Evolutionary conservation across 148 eudicot species (phyloP).

Genomic region (Rhododendron mucronatum): DNA sequence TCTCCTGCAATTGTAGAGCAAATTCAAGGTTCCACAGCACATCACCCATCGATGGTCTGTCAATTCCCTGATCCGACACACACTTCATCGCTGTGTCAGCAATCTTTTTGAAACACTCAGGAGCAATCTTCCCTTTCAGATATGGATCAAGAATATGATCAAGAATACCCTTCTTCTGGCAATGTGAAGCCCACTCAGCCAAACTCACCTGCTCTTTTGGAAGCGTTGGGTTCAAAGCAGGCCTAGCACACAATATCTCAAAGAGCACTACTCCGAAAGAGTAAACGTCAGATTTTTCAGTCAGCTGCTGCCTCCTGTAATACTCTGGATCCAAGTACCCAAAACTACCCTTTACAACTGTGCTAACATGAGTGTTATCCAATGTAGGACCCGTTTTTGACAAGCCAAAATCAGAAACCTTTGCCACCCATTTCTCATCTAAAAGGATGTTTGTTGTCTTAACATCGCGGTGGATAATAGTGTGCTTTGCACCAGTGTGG

Average conservation of each 20-base stretch:
- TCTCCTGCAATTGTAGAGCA: conserved; percentile 90
- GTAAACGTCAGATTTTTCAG: conserved; percentile 91
- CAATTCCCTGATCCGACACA: conserved; percentile 76
- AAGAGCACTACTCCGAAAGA: conserved; percentile 92
- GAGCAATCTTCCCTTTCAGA: conserved; percentile 85
- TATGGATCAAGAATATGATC: conserved; percentile 78
- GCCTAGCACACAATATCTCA: conserved; percentile 89
- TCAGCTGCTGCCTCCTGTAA: conserved; percentile 86
- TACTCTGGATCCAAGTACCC: conserved; percentile 96
- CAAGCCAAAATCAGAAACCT: conserved; percentile 96
- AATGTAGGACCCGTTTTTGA: conserved; percentile 86
- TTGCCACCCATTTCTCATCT: conserved; percentile 95
- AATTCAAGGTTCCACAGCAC: conserved; percentile 96
- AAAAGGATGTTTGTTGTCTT: conserved; percentile 91
- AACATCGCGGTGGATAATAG: conserved; percentile 95
- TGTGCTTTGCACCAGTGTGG: conserved; percentile 93
- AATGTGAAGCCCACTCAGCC: conserved; percentile 90
- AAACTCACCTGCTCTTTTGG: conserved; percentile 93
- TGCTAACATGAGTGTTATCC: conserved; percentile 91
- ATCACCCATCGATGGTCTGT: conserved; percentile 96
- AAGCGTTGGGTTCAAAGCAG: conserved; percentile 82
- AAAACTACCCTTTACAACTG: conserved; percentile 96
- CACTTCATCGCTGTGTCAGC: conserved; percentile 95
- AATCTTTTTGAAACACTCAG: conserved; percentile 84
- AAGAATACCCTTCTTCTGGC: conserved; percentile 81